Evolutionary conservation across 352 stramenopile genomes (phyloP).

Genomic region (Globisporangium paroecandrum): DNA sequence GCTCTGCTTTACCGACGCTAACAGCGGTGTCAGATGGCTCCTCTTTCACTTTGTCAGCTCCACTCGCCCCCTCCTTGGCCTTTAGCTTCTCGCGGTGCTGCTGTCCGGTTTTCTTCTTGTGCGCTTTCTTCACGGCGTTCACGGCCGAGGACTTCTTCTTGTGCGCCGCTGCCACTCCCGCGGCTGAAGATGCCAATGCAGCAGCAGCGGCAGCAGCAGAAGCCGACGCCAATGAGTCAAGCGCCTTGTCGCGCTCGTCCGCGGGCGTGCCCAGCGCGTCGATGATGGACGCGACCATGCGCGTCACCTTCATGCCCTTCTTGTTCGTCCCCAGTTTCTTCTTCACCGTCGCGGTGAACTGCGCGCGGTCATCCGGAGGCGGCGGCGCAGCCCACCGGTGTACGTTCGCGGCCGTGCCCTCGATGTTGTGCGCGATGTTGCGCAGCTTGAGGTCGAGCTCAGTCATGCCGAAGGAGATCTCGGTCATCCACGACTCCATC

Average conservation of each 20-base stretch:
- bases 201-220: not conserved
- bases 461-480: constrained; percentile 71
- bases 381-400: constrained; percentile 48
- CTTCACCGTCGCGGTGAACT: constrained; percentile 26
- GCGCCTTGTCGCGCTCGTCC: constrained; percentile 11
- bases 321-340: constrained; percentile 56
- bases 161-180: not conserved
- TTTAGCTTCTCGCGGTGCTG: constrained; percentile 21
- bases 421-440: constrained; percentile 82
- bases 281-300: constrained; percentile 60
- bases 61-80: not conserved
- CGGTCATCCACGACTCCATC: constrained; percentile 68
- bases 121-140: constrained; percentile 13
- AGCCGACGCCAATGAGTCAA: not conserved
- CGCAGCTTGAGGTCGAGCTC: constrained; percentile 71
- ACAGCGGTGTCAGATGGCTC: not conserved
- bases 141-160: constrained; percentile 13
- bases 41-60: not conserved
- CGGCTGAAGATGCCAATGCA: not conserved
- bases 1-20: not conserved
- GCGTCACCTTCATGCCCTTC: constrained; percentile 51
- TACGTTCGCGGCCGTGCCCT: constrained; percentile 49
- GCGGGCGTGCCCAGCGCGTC: constrained; percentile 33
- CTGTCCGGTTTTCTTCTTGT: constrained; percentile 22
- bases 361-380: constrained; percentile 15